Conservation (phyloP, 2,329 filamentous ascomycete species). For the Aureobasidium melanogenum region DNA sequence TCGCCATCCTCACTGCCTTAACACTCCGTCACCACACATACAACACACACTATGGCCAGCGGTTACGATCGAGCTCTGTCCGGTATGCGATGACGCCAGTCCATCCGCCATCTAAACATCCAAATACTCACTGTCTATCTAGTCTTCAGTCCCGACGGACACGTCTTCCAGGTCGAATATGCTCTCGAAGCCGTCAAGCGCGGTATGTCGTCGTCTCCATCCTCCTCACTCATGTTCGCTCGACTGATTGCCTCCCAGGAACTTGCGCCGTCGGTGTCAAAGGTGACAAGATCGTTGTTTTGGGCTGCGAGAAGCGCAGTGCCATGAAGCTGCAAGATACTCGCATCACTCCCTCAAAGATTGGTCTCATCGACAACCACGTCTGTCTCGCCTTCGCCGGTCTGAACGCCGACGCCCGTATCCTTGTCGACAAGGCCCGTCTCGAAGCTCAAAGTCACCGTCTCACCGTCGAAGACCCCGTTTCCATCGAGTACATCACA, state of each 20-base stretch:
- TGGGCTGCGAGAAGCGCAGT: conserved; percentile 97
- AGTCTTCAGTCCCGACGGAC: conserved; percentile 98
- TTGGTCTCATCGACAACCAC: conserved; percentile 90
- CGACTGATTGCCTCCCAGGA: conserved; percentile 43
- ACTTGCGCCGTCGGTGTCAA: conserved; percentile 98
- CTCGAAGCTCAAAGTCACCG: conserved; percentile 96
- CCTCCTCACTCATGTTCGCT: neutral
- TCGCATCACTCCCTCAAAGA: conserved; percentile 97
- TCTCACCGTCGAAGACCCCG: conserved; percentile 92
- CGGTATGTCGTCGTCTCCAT: conserved; percentile 48
- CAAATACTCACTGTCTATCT: conserved; percentile 10
- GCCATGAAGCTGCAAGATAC: conserved; percentile 99
- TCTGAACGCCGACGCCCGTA: conserved; percentile 93
- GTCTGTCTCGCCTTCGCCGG: conserved; percentile 96
- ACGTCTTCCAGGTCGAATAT: conserved; percentile 99
- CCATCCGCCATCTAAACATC: neutral
- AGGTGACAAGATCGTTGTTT: conserved; percentile 84
- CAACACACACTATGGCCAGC: conserved; percentile 58
- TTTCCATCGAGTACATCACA: conserved; percentile 98
- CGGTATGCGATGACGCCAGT: conserved; percentile 15
- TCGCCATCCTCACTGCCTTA: neutral
- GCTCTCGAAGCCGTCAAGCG: conserved; percentile 96
- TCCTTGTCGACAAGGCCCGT: conserved; percentile 95
- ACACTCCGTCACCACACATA: neutral
- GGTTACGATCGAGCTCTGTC: conserved; percentile 81